A percentile compares a stretch with the other conserved stretches of the same genome.
Evolutionary conservation across 177 flowering plant genomes (phyloP).

Genomic region (Vitis hybrid): DNA sequence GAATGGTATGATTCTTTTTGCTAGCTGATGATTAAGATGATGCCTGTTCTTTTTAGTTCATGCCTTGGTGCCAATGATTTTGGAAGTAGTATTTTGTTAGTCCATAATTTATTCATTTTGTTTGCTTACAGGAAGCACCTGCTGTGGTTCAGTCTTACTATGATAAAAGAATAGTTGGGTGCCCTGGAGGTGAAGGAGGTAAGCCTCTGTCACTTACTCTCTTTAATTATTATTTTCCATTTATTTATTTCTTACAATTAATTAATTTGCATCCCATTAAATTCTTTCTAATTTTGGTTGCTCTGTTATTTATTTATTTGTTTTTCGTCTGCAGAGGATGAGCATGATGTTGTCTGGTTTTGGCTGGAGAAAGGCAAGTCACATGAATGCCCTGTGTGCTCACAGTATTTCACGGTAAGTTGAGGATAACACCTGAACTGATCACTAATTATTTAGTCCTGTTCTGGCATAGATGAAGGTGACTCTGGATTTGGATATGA

Average conservation of each 20-base stretch:
- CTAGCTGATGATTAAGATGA: too few relatives aligned
- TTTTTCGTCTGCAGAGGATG: constrained; percentile 64
- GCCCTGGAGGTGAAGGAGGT: constrained; percentile 98
- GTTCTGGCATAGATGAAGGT: neutral
- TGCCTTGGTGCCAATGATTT: neutral
- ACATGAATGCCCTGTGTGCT: constrained; percentile 89
- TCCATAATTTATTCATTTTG: neutral
- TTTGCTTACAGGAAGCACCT: constrained; percentile 69
- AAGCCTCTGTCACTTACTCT: constrained; percentile 15
- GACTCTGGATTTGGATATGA: constrained; percentile 1
- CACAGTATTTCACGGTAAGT: constrained; percentile 70
- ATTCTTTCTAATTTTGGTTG: neutral
- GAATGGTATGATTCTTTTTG: too few relatives aligned
- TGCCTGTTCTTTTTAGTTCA: neutral
- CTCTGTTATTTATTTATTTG: neutral
- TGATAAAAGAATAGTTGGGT: constrained; percentile 92
- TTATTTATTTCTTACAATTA: neutral
- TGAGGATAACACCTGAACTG: neutral
- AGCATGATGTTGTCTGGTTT: constrained; percentile 99
- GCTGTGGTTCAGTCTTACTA: constrained; percentile 73
- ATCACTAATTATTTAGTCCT: neutral
- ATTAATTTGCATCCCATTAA: neutral
- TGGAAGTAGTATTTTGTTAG: neutral
- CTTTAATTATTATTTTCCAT: neutral
- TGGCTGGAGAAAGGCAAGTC: constrained; percentile 94